Base-by-base conservation (phyloP, 768 basidiomycete genomes). In the Boletus pseudo-olivaceus region DNA sequence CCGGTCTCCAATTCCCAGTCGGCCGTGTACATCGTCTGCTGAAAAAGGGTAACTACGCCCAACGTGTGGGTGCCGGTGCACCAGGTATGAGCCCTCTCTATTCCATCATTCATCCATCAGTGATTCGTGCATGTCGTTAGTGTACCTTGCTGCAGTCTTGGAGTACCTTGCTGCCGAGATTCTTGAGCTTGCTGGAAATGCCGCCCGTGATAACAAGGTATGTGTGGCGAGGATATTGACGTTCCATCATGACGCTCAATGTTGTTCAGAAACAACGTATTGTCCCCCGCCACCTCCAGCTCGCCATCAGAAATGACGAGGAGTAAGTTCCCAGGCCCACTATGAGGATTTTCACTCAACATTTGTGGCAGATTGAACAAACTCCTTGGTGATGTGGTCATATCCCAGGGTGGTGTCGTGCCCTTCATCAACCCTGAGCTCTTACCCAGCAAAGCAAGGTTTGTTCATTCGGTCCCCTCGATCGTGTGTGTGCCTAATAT, bases 91-190 rank as follows among this genome's bases (percentile, higher is more conserved):
- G 20, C 2, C 1, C 11, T 32, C 29, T 7, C 6, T 33, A 38
- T 29, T 73, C 70, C 32, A 41, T 33, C 41, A 44, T 8, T 20
- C 49, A 32, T 37, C 27, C 3, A 29, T 33, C 20, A 29, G 1
- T 11, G 19, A 29, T 5, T 49, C 47, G 45, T 33, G 8, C 40
- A 15, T 38, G 47, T 58, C 57, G 5, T 32, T 49, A 88, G 90
- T 94, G 47, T 93, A 94, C 75, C 84, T 93, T 51, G 91, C 91
- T 34, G 90, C 90, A 19, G 91, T 93, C 56, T 84, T 94, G 53
- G 93, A 93, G 74, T 92, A 95, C 69, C 85, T 95, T 57, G 88
- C 91, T 55, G 93, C 93, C 43, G 93, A 95, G 73, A 93, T 95
- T 71, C 86, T 95, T 59, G 93, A 95, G 72, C 80, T 95, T 35